A percentile compares a stretch with the other conserved stretches of the same genome.
phyloP scores from a whole-genome alignment of 441 rosid species.

The Bocquillonia castaneifolia region DNA sequence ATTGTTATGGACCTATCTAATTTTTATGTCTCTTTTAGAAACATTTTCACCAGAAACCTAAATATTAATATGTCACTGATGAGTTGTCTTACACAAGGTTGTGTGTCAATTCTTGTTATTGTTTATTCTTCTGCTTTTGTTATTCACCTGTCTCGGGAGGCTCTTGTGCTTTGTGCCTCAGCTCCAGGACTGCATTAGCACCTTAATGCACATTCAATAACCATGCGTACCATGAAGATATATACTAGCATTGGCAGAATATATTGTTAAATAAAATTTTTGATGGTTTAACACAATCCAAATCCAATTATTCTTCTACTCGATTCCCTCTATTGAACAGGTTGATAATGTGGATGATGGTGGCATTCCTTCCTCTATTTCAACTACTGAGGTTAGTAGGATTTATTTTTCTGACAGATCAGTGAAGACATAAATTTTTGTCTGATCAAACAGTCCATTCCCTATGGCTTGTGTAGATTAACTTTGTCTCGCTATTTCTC shows the following conservation, averaged over 20 bases:
- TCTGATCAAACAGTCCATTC: neutral
- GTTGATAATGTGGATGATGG: constrained; percentile 36
- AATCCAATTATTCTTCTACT: neutral
- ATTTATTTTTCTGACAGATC: neutral
- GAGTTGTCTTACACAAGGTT: neutral
- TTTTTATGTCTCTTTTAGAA: too few relatives aligned
- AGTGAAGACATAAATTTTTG: neutral
- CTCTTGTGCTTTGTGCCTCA: neutral
- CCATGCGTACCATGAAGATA: neutral
- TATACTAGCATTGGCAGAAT: neutral
- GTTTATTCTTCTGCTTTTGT: neutral
- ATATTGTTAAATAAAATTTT: neutral
- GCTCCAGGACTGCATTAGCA: neutral
- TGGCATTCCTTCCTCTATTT: constrained; percentile 37
- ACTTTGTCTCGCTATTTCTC: neutral
- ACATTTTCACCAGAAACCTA: neutral
- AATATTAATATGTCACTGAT: too few relatives aligned
- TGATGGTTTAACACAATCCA: neutral
- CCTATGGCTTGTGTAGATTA: neutral
- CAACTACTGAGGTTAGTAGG: constrained; percentile 61
- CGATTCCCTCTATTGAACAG: constrained; percentile 31
- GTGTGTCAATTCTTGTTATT: neutral
- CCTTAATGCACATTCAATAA: neutral
- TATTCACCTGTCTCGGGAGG: neutral
- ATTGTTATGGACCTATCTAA: neutral